phyloP scores from a whole-genome alignment of 257 asterid species.

The Fraxinus americana region DNA sequence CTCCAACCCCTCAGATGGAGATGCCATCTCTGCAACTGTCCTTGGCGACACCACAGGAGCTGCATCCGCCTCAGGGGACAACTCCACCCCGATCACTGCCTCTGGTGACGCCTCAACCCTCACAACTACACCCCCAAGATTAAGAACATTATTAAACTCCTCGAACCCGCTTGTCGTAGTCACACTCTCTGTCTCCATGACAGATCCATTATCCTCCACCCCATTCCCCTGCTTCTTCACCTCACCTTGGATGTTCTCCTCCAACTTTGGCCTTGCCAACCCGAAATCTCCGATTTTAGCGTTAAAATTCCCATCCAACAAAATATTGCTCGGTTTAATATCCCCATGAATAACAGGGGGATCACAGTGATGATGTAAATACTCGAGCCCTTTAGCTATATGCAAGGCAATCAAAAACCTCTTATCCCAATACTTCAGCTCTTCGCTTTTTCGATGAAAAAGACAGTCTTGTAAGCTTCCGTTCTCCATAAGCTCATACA shows the following conservation, averaged over 20 bases:
- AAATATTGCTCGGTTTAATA: conserved; percentile 85
- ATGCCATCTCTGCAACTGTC: conserved; percentile 68
- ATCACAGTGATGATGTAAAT: conserved; percentile 85
- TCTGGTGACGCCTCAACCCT: conserved; percentile 72
- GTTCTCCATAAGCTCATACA: conserved; percentile 78
- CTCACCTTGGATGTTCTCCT: conserved; percentile 63
- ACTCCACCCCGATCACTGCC: conserved; percentile 42
- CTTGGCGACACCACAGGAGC: conserved; percentile 69
- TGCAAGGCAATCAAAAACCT: conserved; percentile 67
- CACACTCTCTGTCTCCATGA: conserved; percentile 81
- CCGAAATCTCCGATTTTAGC: conserved; percentile 98
- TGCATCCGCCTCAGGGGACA: conserved; percentile 56
- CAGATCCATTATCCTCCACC: conserved; percentile 71
- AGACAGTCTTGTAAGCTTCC: conserved; percentile 98
- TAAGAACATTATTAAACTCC: conserved; percentile 38
- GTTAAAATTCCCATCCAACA: conserved; percentile 59
- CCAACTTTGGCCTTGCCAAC: conserved; percentile 77
- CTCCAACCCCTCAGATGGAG: conserved; percentile 69
- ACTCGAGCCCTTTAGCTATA: conserved; percentile 88
- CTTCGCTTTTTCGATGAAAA: conserved; percentile 72
- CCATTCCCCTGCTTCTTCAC: conserved; percentile 51
- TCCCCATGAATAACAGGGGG: conserved; percentile 92
- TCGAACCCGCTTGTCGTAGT: conserved; percentile 62
- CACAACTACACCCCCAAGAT: conserved; percentile 44
- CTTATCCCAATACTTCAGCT: conserved; percentile 69